Evolutionary conservation across 2,329 filamentous ascomycete genomes (phyloP).

Genomic region (Colletotrichum sp.): DNA sequence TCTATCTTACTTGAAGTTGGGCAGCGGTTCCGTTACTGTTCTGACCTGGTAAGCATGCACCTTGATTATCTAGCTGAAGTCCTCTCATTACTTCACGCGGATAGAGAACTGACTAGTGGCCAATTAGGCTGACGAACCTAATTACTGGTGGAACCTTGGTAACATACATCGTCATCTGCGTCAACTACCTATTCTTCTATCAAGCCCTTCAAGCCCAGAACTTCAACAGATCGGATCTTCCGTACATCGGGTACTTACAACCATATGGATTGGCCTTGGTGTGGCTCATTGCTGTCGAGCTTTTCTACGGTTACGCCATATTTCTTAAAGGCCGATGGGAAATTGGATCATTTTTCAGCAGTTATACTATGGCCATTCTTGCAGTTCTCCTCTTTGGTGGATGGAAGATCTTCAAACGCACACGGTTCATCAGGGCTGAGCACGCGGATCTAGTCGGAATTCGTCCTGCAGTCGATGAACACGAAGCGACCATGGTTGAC

Average conservation of each 20-base stretch:
- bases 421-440: slow-evolving; percentile 53
- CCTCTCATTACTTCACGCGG: too few relatives aligned
- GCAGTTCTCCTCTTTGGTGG: slow-evolving; percentile 57
- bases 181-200: slow-evolving; percentile 68
- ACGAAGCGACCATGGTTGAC: slow-evolving; percentile 41
- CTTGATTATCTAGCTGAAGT: too few relatives aligned
- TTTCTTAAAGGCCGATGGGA: slow-evolving; percentile 54
- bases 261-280: slow-evolving; percentile 59
- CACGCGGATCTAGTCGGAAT: slow-evolving; percentile 66
- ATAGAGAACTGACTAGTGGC: background rate
- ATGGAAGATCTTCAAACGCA: slow-evolving; percentile 65
- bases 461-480: slow-evolving; percentile 60
- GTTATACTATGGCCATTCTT: slow-evolving; percentile 65
- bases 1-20: slow-evolving; percentile 7
- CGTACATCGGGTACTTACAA: slow-evolving; percentile 70
- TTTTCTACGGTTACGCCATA: slow-evolving; percentile 63
- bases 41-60: slow-evolving; percentile 56
- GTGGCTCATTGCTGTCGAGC: slow-evolving; percentile 64
- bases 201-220: slow-evolving; percentile 58
- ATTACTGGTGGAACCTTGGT: slow-evolving; percentile 50
- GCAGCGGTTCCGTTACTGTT: slow-evolving; percentile 61
- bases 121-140: slow-evolving; percentile 57
- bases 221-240: slow-evolving; percentile 57
- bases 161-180: slow-evolving; percentile 19
- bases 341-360: slow-evolving; percentile 64